Conservation (phyloP, 73 alveolate species). For the Paramecium octaurelia region DNA sequence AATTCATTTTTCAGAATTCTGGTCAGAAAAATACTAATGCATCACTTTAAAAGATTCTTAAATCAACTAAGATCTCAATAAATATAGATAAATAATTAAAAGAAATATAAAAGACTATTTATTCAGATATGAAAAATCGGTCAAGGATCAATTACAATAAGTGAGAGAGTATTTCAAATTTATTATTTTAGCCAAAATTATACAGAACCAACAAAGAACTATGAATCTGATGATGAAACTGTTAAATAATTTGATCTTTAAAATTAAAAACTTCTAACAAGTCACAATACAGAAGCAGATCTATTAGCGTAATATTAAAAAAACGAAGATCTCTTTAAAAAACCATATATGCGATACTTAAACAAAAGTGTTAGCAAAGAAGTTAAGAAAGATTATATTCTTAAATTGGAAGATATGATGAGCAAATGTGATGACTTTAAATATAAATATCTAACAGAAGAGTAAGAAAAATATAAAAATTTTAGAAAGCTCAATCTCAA, state of each 20-base stretch:
- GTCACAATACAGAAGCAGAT: background rate
- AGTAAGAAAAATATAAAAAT: background rate
- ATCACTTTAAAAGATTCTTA: background rate
- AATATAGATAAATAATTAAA: background rate
- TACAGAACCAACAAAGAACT: background rate
- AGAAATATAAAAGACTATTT: background rate
- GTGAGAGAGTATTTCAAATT: background rate
- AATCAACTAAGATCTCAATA: background rate
- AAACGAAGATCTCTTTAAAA: background rate
- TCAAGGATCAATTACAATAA: background rate
- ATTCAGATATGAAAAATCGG: background rate
- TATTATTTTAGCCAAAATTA: background rate
- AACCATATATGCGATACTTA: background rate
- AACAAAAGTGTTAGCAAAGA: background rate
- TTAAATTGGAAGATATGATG: background rate
- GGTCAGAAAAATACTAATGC: slow-evolving; percentile 1
- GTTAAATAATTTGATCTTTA: background rate
- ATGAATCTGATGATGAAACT: background rate
- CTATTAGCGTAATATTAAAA: background rate
- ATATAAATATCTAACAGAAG: background rate
- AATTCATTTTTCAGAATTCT: background rate
- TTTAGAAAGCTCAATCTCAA: background rate
- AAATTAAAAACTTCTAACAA: background rate
- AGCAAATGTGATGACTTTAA: background rate
- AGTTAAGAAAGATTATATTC: background rate